Evolutionary conservation across 257 asterid species (phyloP), one percentile per base, ranked within the genome.

Genomic region (Solanum chilense): DNA sequence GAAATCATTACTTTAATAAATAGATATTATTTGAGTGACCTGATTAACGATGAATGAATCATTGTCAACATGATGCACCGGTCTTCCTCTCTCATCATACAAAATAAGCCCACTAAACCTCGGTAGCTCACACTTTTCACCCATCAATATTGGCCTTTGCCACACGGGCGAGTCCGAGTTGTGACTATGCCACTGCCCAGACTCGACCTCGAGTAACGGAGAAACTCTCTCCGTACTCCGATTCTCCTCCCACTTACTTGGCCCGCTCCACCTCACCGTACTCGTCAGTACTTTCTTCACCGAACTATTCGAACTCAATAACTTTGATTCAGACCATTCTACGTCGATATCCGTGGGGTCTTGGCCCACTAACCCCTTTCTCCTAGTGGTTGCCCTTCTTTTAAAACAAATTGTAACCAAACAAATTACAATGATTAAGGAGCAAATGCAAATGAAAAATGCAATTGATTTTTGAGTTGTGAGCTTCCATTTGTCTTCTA

Each of bases 121-220:
- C 0, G 98, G 98, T 1, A 95, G 85, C 92, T 94, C 96, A 89
- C 98, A 95, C 90, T 94, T 95, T n/a, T 89, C 98, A 6, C 98
- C 98, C 98, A 95, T 95, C 2, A 95, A 90, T 84, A 95, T 95
- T 1, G 98, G 98, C 91, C 95, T 91, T 82, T 93, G 96, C 98
- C 98, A 95, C 88, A 95, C 96, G 10, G 93, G 94, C 45, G 98
- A 92, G 76, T 88, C 78, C 7, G 96, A 95, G 47, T 92, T 93
- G 86, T 92, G 95, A 86, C 98, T 95, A 20, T 86, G 89, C 92
- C 94, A 89, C 20, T 23, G 3, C 1, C 10, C 1, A 13, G 64
- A 78, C n/a, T 78, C 84, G 41, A 64, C 84, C 23, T n/a, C 21
- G 4, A 76, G 89, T 91, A 93, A 78, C 13, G 93, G 90, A 20